A percentile compares a stretch with the other conserved stretches of the same genome.
These are phyloP conservation scores for Ustilago bromivora DNA, from an alignment of 1,284 basidiomycete species.

Conservation along the genomic window DNA sequence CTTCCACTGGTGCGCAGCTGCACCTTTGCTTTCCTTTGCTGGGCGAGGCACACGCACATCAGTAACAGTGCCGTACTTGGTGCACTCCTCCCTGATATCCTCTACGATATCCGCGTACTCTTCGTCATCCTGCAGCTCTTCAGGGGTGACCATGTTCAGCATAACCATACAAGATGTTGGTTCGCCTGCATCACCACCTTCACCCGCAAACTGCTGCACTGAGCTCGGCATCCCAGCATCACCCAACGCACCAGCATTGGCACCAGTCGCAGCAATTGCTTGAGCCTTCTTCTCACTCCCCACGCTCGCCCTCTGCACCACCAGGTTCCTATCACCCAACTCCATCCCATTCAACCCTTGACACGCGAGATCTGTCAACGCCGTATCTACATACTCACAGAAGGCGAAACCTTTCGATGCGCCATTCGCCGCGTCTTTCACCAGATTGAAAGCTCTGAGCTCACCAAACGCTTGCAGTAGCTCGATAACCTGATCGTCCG, in stretches of 20 bases:
- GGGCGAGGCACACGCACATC: constrained; percentile 68
- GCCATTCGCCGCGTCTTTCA: constrained; percentile 79
- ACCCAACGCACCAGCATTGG: constrained; percentile 69
- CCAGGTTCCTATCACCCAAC: constrained; percentile 93
- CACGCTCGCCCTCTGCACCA: constrained; percentile 95
- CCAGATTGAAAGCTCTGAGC: constrained; percentile 95
- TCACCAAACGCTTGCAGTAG: constrained; percentile 97
- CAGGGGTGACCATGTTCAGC: constrained; percentile 97
- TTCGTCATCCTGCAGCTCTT: constrained; percentile 89
- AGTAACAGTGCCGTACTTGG: constrained; percentile 61
- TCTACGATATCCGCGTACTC: constrained; percentile 95
- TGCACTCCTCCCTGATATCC: constrained; percentile 88
- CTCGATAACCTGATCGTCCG: constrained; percentile 98
- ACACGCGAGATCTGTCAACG: constrained; percentile 93
- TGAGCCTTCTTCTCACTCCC: constrained; percentile 72
- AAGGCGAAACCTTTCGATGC: constrained; percentile 93
- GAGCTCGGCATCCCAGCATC: constrained; percentile 48
- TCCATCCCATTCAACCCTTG: constrained; percentile 97
- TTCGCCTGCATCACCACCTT: constrained; percentile 55
- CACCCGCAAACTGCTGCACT: constrained; percentile 69
- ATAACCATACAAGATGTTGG: constrained; percentile 86
- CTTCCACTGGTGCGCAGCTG: constrained; percentile 62
- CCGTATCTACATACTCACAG: constrained; percentile 93
- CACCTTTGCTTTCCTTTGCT: constrained; percentile 55
- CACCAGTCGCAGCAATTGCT: constrained; percentile 61